A percentile compares a stretch with the other conserved stretches of the same genome.
These are phyloP conservation scores for Uronychia binucleata DNA, from an alignment of 73 alveolate species.

Conservation along the genomic window DNA sequence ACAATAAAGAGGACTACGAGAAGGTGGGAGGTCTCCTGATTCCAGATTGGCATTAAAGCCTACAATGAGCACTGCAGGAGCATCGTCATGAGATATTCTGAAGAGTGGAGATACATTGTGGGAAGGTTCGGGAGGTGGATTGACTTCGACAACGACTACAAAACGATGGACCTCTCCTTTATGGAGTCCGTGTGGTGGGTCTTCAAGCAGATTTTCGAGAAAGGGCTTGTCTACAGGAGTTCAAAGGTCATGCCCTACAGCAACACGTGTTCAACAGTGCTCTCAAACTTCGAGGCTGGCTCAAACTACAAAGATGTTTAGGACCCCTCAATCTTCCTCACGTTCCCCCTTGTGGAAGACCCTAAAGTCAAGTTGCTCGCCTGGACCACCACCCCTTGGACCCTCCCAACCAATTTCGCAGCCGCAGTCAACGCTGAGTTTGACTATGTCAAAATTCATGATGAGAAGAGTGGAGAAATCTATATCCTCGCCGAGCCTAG, in stretches of 20 bases:
- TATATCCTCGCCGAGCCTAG: slow-evolving; percentile 92
- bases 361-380: slow-evolving; percentile 92
- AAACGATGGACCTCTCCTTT: slow-evolving; percentile 97
- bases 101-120: slow-evolving; percentile 94
- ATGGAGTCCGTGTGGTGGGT: slow-evolving; percentile 99
- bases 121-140: slow-evolving; percentile 98
- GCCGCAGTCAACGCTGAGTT: slow-evolving; percentile 95
- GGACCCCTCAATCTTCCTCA: slow-evolving; percentile 98
- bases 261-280: slow-evolving; percentile 96
- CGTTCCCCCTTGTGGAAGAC: slow-evolving; percentile 93
- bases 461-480: slow-evolving; percentile 57
- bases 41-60: slow-evolving; percentile 94
- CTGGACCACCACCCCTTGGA: slow-evolving; percentile 99
- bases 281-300: slow-evolving; percentile 98
- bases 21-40: neutral
- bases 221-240: slow-evolving; percentile 98
- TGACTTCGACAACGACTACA: slow-evolving; percentile 99
- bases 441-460: slow-evolving; percentile 85
- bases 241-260: slow-evolving; percentile 99
- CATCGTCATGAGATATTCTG: slow-evolving; percentile 92
- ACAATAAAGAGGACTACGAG: slow-evolving; percentile 88
- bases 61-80: slow-evolving; percentile 98
- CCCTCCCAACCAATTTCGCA: slow-evolving; percentile 98
- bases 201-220: slow-evolving; percentile 97
- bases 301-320: slow-evolving; percentile 85